phyloP scores from a whole-genome alignment of 345 rosid species.

The Rhizophora apiculata region DNA sequence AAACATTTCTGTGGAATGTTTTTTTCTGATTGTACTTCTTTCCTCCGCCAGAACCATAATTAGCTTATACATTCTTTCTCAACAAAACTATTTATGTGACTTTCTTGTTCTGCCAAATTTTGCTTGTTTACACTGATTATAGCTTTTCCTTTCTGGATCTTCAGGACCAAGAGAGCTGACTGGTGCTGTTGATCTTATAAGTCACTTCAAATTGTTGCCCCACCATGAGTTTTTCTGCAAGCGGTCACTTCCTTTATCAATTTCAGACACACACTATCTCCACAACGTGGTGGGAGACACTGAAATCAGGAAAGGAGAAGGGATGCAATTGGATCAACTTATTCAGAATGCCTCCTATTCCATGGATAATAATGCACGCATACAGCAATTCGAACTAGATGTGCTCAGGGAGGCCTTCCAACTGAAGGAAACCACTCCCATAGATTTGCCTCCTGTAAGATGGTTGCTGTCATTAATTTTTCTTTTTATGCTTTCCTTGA shows the following conservation, averaged over 20 bases:
- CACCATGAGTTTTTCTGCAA: slow-evolving; percentile 86
- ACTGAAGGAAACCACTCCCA: slow-evolving; percentile 55
- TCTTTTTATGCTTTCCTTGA: neutral
- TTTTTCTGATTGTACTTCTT: neutral
- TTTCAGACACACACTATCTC: slow-evolving; percentile 76
- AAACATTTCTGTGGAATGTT: neutral
- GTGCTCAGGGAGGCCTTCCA: slow-evolving; percentile 73
- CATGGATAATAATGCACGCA: slow-evolving; percentile 44
- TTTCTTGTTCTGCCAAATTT: neutral
- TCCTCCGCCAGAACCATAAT: too few relatives aligned
- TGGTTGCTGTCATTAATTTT: slow-evolving; percentile 4
- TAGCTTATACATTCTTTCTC: too few relatives aligned
- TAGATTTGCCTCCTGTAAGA: slow-evolving; percentile 68
- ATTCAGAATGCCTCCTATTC: slow-evolving; percentile 39
- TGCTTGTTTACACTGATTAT: neutral
- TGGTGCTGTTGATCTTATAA: slow-evolving; percentile 83
- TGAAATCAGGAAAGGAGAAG: slow-evolving; percentile 85
- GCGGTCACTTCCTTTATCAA: slow-evolving; percentile 68
- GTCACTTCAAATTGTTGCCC: slow-evolving; percentile 61
- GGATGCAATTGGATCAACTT: slow-evolving; percentile 86
- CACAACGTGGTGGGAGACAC: slow-evolving; percentile 77
- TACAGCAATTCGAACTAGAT: slow-evolving; percentile 71
- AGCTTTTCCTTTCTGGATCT: slow-evolving; percentile 8
- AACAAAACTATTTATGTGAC: too few relatives aligned
- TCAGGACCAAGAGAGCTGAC: slow-evolving; percentile 76